Evolutionary conservation across 1,139 yeast genomes (phyloP).

Genomic region (Zhuliangozyma blackwelliae): DNA sequence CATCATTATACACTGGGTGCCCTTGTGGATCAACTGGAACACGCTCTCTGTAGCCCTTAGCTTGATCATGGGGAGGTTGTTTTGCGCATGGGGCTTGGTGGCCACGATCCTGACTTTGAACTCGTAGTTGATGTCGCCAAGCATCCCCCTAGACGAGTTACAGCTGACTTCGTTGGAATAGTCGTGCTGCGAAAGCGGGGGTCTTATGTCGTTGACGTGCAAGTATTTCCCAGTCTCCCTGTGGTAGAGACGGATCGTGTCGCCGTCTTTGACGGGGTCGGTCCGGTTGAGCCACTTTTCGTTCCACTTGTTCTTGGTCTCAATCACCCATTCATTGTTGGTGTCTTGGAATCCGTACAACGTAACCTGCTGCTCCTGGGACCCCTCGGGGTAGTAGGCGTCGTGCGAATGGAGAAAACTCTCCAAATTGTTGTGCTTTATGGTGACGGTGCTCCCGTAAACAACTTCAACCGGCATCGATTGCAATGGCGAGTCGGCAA

Average conservation of each 20-base stretch:
- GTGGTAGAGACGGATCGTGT: slow-evolving; percentile 58
- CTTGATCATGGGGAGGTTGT: slow-evolving; percentile 34
- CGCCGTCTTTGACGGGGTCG: slow-evolving; percentile 45
- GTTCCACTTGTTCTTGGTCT: slow-evolving; percentile 31
- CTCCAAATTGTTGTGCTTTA: slow-evolving; percentile 61
- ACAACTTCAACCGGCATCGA: slow-evolving; percentile 48
- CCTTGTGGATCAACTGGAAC: slow-evolving; percentile 57
- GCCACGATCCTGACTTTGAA: slow-evolving; percentile 42
- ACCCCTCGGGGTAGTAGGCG: slow-evolving; percentile 47
- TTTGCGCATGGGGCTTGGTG: slow-evolving; percentile 22
- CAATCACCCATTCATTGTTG: slow-evolving; percentile 68
- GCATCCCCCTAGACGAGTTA: slow-evolving; percentile 46
- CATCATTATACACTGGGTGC: slow-evolving; percentile 56
- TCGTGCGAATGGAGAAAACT: slow-evolving; percentile 69
- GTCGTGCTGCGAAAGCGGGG: slow-evolving; percentile 79
- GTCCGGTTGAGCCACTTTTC: slow-evolving; percentile 27
- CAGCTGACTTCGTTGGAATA: slow-evolving; percentile 73
- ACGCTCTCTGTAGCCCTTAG: slow-evolving; percentile 51
- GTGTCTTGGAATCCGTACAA: slow-evolving; percentile 49
- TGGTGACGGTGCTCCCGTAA: slow-evolving; percentile 62
- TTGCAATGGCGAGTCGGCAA: slow-evolving; percentile 35
- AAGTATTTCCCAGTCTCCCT: slow-evolving; percentile 55
- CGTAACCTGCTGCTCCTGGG: slow-evolving; percentile 67
- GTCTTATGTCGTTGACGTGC: slow-evolving; percentile 55
- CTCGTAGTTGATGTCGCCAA: slow-evolving; percentile 50